phyloP scores from a whole-genome alignment of 257 asterid genomes.

The Marsdenia floribunda region DNA sequence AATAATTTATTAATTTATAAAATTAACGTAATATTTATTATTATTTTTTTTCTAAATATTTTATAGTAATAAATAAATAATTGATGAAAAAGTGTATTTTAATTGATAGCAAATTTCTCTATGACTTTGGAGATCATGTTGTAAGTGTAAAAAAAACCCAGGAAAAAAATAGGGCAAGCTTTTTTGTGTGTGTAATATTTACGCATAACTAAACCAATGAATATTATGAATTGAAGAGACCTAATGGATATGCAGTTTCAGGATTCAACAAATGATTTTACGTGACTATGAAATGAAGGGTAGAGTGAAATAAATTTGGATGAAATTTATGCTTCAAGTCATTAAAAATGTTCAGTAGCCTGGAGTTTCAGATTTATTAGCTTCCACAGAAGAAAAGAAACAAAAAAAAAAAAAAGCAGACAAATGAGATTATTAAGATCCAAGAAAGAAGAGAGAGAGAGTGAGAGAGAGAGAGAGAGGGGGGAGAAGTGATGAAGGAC shows the following conservation, averaged over 20 bases:
- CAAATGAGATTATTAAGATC: conserved; percentile 2
- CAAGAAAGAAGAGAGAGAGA: not conserved
- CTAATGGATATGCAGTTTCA: not conserved
- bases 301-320: conserved; percentile 3
- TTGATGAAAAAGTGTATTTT: too few relatives aligned
- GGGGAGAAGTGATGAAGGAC: not conserved
- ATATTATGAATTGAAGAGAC: not conserved
- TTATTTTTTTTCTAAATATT: too few relatives aligned
- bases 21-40: too few relatives aligned
- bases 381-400: conserved; percentile 4
- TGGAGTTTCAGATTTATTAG: conserved; percentile 12
- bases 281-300: not conserved
- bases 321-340: not conserved
- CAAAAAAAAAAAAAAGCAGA: not conserved
- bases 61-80: too few relatives aligned
- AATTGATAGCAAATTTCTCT: too few relatives aligned
- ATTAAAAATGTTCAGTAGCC: conserved; percentile 2
- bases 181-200: too few relatives aligned
- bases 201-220: too few relatives aligned
- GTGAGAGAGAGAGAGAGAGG: too few relatives aligned
- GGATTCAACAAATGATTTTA: not conserved
- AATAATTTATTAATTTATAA: too few relatives aligned
- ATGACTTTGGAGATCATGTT: too few relatives aligned
- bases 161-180: too few relatives aligned
- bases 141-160: too few relatives aligned